These are phyloP conservation scores for Carex kokanica DNA, from an alignment of 176 grass and related monocot species.

Conservation along the genomic window DNA sequence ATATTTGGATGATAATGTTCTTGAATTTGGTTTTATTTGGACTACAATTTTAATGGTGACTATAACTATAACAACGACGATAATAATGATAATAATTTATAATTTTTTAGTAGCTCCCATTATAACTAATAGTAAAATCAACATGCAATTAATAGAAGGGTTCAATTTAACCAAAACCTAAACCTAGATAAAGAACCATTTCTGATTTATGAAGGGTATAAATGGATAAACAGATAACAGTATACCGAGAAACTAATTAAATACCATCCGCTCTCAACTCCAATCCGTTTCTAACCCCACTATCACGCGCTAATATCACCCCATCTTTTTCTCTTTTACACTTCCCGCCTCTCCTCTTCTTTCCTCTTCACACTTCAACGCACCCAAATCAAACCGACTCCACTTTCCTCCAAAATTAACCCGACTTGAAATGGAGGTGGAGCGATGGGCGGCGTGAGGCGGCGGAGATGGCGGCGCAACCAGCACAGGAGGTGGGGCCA, in stretches of 20 bases:
- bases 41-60: background rate
- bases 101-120: too few species aligned
- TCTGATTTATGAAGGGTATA: background rate
- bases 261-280: conserved; percentile 11
- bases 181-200: background rate
- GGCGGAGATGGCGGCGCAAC: background rate
- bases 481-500: background rate
- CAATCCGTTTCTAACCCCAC: background rate
- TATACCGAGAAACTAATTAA: conserved; percentile 7
- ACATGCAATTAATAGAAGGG: too few species aligned
- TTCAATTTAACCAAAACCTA: background rate
- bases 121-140: too few species aligned
- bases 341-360: background rate
- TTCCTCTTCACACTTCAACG: background rate
- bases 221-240: background rate
- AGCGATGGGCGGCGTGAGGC: conserved; percentile 3
- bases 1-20: background rate
- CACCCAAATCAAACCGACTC: background rate
- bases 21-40: background rate
- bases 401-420: background rate
- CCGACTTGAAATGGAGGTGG: background rate
- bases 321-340: background rate
- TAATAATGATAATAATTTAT: background rate
- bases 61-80: background rate
- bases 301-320: background rate